Evolutionary conservation across 441 rosid species (phyloP).

Genomic region (Populus hybrid): DNA sequence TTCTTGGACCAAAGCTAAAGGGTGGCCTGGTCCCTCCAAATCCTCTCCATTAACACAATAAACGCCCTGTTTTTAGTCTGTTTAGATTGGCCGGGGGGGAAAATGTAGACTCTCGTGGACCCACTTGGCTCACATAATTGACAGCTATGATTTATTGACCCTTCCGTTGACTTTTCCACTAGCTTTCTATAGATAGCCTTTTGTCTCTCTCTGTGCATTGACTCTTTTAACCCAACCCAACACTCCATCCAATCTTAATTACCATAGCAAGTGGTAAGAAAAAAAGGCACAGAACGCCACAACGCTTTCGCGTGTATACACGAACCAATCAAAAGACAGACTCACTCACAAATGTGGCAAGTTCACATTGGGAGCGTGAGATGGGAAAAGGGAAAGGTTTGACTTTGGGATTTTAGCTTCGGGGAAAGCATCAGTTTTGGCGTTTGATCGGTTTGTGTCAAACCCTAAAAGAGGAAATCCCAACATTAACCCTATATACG

Average conservation of each 20-base stretch:
- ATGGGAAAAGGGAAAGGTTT: conserved; percentile 24
- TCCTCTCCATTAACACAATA: no score
- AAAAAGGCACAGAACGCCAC: not conserved
- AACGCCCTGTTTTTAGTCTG: not conserved
- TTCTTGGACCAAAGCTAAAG: no score
- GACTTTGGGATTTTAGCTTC: conserved; percentile 24
- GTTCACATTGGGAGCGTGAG: not conserved
- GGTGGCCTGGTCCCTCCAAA: no score
- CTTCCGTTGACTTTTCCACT: not conserved
- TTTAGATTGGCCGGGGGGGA: not conserved
- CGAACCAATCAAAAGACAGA: not conserved
- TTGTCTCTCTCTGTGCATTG: not conserved
- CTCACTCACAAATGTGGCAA: not conserved
- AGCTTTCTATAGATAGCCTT: not conserved
- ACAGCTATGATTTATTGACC: not conserved
- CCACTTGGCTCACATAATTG: not conserved
- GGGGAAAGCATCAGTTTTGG: conserved; percentile 33
- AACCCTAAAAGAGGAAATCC: conserved; percentile 23
- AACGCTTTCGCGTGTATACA: not conserved
- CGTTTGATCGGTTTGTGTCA: conserved; percentile 24
- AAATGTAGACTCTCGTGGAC: not conserved
- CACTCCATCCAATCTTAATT: not conserved
- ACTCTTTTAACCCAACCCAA: not conserved
- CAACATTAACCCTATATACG: conserved; percentile 36
- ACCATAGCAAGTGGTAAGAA: not conserved